A percentile compares a stretch with the other conserved stretches of the same genome.
phyloP scores from a whole-genome alignment of 106 monocot species.

The Chionographis japonica region DNA sequence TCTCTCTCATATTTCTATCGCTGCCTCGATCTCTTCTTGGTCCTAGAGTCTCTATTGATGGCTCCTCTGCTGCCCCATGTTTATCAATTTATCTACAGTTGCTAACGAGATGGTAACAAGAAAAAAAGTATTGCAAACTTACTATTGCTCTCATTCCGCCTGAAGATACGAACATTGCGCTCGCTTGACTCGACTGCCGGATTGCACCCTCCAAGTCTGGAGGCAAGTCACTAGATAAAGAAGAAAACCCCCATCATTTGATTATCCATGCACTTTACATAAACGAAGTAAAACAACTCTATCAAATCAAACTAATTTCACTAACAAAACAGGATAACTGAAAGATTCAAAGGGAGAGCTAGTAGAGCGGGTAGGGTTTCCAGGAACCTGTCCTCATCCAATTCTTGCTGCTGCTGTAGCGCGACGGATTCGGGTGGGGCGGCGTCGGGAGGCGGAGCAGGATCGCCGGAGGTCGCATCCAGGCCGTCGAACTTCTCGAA shows the following conservation, averaged over 20 bases:
- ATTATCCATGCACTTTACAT: not conserved
- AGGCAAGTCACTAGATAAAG: conserved; percentile 67
- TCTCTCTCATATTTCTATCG: no score
- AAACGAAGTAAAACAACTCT: no score
- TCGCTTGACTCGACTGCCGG: conserved; percentile 66
- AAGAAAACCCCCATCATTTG: not conserved
- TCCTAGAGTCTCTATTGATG: no score
- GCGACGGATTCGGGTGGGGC: not conserved
- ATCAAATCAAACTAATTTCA: no score
- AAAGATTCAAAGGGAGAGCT: not conserved
- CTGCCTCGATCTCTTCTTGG: no score
- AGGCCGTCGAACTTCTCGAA: conserved; percentile 68
- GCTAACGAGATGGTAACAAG: no score
- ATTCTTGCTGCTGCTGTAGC: conserved; percentile 1
- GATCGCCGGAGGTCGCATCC: not conserved
- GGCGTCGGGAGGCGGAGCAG: not conserved
- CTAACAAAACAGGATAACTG: no score
- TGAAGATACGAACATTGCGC: conserved; percentile 44
- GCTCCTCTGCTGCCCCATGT: no score
- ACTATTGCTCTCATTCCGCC: conserved; percentile 92
- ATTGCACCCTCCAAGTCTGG: conserved; percentile 78
- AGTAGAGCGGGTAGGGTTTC: not conserved
- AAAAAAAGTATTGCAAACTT: conserved; percentile 8
- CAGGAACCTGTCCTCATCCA: conserved; percentile 70
- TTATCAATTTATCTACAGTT: no score